A percentile compares a stretch with the other conserved stretches of the same genome.
Evolutionary conservation across 495 filamentous ascomycete genomes (phyloP).

Genomic region (Aspergillus panamensis): DNA sequence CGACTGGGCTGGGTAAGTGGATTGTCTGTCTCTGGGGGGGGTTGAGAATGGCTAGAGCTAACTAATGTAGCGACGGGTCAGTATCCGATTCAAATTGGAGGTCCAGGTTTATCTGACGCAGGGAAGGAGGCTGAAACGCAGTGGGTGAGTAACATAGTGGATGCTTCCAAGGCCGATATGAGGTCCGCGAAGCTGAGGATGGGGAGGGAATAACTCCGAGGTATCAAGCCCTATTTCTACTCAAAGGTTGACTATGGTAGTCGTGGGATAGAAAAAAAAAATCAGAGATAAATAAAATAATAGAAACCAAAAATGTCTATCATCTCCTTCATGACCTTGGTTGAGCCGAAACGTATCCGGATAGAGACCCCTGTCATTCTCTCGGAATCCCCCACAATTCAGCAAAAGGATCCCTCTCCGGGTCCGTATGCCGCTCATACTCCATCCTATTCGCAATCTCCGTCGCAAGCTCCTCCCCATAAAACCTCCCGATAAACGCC

Average conservation of each 20-base stretch:
- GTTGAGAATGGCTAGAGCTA: too few relatives aligned
- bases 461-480: slow-evolving; percentile 4
- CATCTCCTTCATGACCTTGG: slow-evolving; percentile 2
- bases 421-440: slow-evolving; percentile 7
- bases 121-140: background rate
- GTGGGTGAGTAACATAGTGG: slow-evolving; percentile 6
- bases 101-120: background rate
- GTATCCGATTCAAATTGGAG: too few relatives aligned
- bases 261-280: too few relatives aligned
- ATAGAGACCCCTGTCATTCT: slow-evolving; percentile 11
- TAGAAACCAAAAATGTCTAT: background rate
- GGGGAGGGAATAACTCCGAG: slow-evolving; percentile 1
- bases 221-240: too few relatives aligned
- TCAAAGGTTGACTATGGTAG: too few relatives aligned
- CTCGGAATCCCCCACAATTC: slow-evolving; percentile 1
- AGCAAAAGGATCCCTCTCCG: slow-evolving; percentile 11
- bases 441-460: slow-evolving; percentile 8
- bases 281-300: background rate
- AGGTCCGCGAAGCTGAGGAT: background rate
- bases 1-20: slow-evolving; percentile 3
- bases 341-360: slow-evolving; percentile 25
- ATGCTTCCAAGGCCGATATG: slow-evolving; percentile 5
- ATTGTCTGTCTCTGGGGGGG: too few relatives aligned
- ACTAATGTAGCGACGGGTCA: background rate
- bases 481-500: slow-evolving; percentile 4